phyloP scores from a whole-genome alignment of 345 rosid genomes.

The Lagerstroemia speciosa region DNA sequence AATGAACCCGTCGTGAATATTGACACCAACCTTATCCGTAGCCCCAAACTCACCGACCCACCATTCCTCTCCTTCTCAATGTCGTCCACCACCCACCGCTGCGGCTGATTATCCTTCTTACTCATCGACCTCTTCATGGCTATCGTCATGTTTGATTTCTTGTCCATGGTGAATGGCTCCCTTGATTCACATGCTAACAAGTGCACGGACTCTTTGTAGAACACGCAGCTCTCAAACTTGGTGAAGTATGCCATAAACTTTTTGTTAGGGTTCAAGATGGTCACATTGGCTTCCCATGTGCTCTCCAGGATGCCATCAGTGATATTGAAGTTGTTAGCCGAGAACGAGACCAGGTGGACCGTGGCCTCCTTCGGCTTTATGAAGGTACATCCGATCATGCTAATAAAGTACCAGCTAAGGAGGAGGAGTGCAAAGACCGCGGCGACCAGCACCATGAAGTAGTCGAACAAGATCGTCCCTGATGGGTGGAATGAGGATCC shows the following conservation, averaged over 20 bases:
- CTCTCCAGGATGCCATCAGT: conserved; percentile 20
- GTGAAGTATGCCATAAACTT: conserved; percentile 17
- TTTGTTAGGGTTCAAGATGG: conserved; percentile 22
- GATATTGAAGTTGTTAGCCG: conserved; percentile 22
- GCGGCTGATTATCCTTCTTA: background rate
- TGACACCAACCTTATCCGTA: conserved; percentile 20
- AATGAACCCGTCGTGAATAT: conserved; percentile 20
- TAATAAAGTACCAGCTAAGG: conserved; percentile 20
- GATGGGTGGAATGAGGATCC: conserved; percentile 3
- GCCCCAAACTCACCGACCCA: conserved; percentile 17
- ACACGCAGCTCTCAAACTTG: conserved; percentile 19
- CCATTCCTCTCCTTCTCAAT: conserved; percentile 17
- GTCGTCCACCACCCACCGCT: conserved; percentile 11
- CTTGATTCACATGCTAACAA: conserved; percentile 14
- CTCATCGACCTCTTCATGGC: background rate
- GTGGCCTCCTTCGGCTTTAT: conserved; percentile 24
- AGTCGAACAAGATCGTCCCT: conserved; percentile 9
- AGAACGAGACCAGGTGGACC: conserved; percentile 20
- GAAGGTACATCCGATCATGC: conserved; percentile 22
- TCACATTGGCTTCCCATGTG: conserved; percentile 23
- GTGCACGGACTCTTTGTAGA: conserved; percentile 6
- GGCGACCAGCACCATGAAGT: too few species aligned
- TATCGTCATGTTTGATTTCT: conserved; percentile 2
- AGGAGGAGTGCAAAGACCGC: conserved; percentile 37
- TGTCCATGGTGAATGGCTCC: conserved; percentile 14